Conservation (phyloP, 768 basidiomycete genomes). For the Glaciozyma martinii region DNA sequence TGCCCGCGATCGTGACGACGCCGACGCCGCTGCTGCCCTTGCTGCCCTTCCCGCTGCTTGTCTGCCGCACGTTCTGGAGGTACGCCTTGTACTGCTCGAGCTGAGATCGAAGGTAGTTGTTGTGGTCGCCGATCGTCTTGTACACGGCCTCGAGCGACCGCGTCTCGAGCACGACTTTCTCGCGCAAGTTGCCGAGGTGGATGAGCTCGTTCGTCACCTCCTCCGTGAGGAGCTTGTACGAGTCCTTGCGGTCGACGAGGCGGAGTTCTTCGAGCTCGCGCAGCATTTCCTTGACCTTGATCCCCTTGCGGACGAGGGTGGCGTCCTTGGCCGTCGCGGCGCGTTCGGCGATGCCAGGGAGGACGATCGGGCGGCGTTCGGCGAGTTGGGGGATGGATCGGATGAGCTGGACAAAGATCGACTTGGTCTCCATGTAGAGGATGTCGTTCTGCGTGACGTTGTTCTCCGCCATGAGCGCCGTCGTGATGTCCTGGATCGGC, state of each 20-base stretch:
- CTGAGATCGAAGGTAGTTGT: slow-evolving; percentile 89
- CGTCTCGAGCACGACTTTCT: slow-evolving; percentile 88
- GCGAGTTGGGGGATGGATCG: slow-evolving; percentile 80
- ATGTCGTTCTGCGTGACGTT: slow-evolving; percentile 93
- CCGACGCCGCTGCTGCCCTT: slow-evolving; percentile 86
- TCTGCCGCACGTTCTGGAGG: slow-evolving; percentile 90
- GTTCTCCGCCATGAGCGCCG: slow-evolving; percentile 77
- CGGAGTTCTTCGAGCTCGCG: slow-evolving; percentile 86
- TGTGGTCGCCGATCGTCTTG: slow-evolving; percentile 99
- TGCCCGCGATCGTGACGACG: slow-evolving; percentile 89
- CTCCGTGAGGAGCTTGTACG: slow-evolving; percentile 91
- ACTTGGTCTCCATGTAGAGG: slow-evolving; percentile 99
- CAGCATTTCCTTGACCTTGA: slow-evolving; percentile 99
- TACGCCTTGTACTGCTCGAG: slow-evolving; percentile 99
- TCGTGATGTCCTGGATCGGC: slow-evolving; percentile 93
- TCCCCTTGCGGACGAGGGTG: slow-evolving; percentile 86
- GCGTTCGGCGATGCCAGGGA: slow-evolving; percentile 77
- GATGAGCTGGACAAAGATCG: slow-evolving; percentile 94
- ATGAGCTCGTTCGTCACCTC: slow-evolving; percentile 91
- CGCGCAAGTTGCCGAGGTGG: slow-evolving; percentile 89
- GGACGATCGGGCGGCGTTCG: slow-evolving; percentile 80
- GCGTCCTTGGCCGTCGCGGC: slow-evolving; percentile 98
- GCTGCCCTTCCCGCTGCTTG: slow-evolving; percentile 55
- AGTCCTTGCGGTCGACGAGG: slow-evolving; percentile 70
- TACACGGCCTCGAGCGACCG: slow-evolving; percentile 91